Evolutionary conservation across 2,329 filamentous ascomycete genomes (phyloP), one percentile per base, ranked within the genome.

Genomic region (Dactylellina leptospora): DNA sequence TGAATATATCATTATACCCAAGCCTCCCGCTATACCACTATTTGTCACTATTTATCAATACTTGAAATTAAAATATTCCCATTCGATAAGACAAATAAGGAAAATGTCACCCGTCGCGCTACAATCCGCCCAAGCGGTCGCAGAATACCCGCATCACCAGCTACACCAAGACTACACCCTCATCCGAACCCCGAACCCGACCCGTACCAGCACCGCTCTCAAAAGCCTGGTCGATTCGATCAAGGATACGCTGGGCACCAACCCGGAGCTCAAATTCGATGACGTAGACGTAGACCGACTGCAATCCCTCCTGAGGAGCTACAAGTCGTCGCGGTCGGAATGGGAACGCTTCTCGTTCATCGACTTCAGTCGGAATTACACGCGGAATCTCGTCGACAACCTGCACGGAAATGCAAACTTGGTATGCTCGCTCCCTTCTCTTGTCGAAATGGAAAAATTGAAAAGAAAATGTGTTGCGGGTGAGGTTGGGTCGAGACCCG

Each of bases 391-490:
- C 5, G 86, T 89, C 2, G 86, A 88, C 75, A 84, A 85, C 75
- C 85, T 86, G 10, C 88, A 88, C 76, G 86, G 86, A 47, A 88
- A 88, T 77, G 85, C 85, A 74, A 89, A 89, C 74, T 78, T 89
- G 76, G 84, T 87, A 71, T 64, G 59, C 54, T 13, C 27, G 13
- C 28, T 36, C 8, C 33, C 25, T 33, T 18, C 13, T 45, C 45
- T 11, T 8, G 11, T 78, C 23, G 59, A 62, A 47, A 70, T 27
- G 51, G 25, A 23, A 55, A 53, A n/a, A 23, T 40, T 38, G 22
- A 23, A 6, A 4, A n/a, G 20, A 33, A 62, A 71, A 63, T 64
- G 68, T 64, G 68, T 72, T 72, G 68, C 68, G 54, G 51, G 47
- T 63, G 68, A 72, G 59, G 68, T 72, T 64, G 59, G 22, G 62